These are phyloP conservation scores for Byssoonygena ceratinophila DNA, from an alignment of 2,329 filamentous ascomycete species.

Conservation along the genomic window DNA sequence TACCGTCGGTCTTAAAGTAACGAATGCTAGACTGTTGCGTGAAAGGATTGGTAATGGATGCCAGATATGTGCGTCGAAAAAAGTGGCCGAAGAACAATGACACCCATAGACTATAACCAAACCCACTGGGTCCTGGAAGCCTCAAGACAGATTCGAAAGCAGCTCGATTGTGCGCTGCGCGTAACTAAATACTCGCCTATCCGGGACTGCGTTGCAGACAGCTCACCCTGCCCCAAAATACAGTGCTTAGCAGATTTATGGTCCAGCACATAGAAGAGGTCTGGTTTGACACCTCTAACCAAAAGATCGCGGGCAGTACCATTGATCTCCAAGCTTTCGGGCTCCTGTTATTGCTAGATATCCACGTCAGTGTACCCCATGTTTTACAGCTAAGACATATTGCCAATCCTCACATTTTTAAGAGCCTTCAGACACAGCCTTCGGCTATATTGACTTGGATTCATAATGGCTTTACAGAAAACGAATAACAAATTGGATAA, in stretches of 20 bases:
- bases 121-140: background rate
- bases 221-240: background rate
- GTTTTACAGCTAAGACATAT: background rate
- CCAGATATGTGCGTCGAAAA: constrained; percentile 29
- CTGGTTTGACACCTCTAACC: too few relatives aligned
- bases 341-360: too few relatives aligned
- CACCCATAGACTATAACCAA: background rate
- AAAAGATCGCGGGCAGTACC: too few relatives aligned
- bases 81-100: constrained; percentile 6
- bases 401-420: background rate
- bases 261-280: too few relatives aligned
- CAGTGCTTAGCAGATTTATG: too few relatives aligned
- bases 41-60: constrained; percentile 49
- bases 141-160: background rate
- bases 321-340: too few relatives aligned
- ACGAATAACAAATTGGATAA: background rate
- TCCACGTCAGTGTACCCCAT: background rate
- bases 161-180: background rate
- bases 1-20: constrained; percentile 77
- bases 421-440: background rate
- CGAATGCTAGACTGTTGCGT: constrained; percentile 65
- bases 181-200: background rate
- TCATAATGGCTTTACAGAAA: background rate
- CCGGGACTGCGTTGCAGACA: background rate
- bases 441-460: background rate